These are phyloP conservation scores for Nannizziopsis barbatae DNA, from an alignment of 2,329 filamentous ascomycete genomes.

Conservation along the genomic window DNA sequence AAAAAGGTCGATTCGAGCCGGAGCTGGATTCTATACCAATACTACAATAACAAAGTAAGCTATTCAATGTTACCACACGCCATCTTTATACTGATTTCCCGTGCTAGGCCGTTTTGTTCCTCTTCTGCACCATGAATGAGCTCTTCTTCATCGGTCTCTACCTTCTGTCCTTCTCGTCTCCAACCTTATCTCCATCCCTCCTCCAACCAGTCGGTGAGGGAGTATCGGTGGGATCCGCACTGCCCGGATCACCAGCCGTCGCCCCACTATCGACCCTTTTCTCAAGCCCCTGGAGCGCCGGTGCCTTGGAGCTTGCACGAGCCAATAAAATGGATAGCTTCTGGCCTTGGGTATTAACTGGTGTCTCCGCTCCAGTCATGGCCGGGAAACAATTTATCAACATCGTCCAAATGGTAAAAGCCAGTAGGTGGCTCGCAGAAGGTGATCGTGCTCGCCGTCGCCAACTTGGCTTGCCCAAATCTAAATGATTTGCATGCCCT, in stretches of 20 bases:
- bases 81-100: not conserved
- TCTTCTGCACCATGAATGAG: constrained; percentile 84
- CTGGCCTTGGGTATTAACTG: constrained; percentile 68
- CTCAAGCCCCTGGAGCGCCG: constrained; percentile 80
- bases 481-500: constrained; percentile 17
- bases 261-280: constrained; percentile 64
- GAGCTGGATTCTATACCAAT: constrained; percentile 83
- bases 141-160: constrained; percentile 97
- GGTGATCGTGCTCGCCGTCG: constrained; percentile 63
- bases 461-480: constrained; percentile 32
- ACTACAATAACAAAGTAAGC: constrained; percentile 91
- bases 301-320: constrained; percentile 79
- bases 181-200: constrained; percentile 74
- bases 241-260: constrained; percentile 54
- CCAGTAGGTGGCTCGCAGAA: constrained; percentile 82
- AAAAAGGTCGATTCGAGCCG: constrained; percentile 85
- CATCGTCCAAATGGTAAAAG: constrained; percentile 84
- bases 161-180: constrained; percentile 91
- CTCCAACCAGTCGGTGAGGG: constrained; percentile 49
- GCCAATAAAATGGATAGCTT: constrained; percentile 84
- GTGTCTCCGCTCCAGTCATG: constrained; percentile 78
- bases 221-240: constrained; percentile 39
- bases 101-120: constrained; percentile 70
- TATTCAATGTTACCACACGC: not conserved
- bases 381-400: constrained; percentile 87